phyloP scores from a whole-genome alignment of 2,329 filamentous ascomycete species.

The Achaetomium macrosporum region DNA sequence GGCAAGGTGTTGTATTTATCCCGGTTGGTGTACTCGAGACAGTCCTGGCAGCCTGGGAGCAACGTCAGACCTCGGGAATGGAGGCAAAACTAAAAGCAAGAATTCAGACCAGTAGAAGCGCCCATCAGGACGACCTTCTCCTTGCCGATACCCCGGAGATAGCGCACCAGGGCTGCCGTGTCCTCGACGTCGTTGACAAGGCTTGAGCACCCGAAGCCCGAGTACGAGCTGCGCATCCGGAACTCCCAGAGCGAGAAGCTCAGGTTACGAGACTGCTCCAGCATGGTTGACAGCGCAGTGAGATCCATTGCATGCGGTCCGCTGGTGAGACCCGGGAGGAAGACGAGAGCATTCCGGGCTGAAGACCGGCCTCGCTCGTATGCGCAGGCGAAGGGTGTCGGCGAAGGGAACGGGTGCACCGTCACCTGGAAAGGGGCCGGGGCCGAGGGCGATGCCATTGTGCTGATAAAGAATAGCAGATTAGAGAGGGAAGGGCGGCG shows the following conservation, averaged over 20 bases:
- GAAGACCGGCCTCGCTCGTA: slow-evolving; percentile 5
- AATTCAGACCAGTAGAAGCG: slow-evolving; percentile 44
- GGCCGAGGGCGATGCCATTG: background rate
- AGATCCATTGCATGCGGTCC: slow-evolving; percentile 46
- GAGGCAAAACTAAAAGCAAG: background rate
- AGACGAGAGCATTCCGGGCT: slow-evolving; percentile 53
- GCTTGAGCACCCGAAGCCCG: slow-evolving; percentile 45
- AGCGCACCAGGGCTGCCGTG: slow-evolving; percentile 47
- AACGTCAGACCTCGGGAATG: background rate
- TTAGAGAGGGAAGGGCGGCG: background rate
- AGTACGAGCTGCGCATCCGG: slow-evolving; percentile 50
- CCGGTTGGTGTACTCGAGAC: slow-evolving; percentile 45
- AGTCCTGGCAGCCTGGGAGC: slow-evolving; percentile 43
- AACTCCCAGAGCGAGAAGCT: slow-evolving; percentile 54
- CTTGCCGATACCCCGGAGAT: slow-evolving; percentile 40
- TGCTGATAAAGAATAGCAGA: background rate
- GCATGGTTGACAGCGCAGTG: slow-evolving; percentile 32
- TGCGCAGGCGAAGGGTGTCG: slow-evolving; percentile 1
- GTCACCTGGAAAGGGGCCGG: background rate
- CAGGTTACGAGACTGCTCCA: slow-evolving; percentile 38
- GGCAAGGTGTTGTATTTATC: background rate
- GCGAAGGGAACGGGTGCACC: slow-evolving; percentile 3
- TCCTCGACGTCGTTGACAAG: slow-evolving; percentile 49
- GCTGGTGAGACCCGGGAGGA: slow-evolving; percentile 64
- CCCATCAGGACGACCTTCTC: slow-evolving; percentile 50